These are phyloP conservation scores for Infundibulicybe gibba DNA, from an alignment of 768 basidiomycete species.

Conservation along the genomic window DNA sequence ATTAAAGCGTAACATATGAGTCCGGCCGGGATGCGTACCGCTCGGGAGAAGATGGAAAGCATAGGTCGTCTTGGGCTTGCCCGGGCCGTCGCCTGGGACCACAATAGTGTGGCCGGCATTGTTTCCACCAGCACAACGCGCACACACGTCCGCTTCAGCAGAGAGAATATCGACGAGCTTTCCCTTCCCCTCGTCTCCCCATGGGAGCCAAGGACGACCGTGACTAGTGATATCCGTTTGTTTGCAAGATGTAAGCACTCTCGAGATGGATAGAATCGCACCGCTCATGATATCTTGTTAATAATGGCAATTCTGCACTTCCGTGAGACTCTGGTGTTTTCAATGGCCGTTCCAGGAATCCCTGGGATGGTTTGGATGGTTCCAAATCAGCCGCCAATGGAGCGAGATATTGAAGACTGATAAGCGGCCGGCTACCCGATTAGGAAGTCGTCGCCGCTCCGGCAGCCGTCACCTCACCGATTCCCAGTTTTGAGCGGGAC, in stretches of 20 bases:
- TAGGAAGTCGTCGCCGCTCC: not conserved
- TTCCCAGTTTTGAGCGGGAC: constrained; percentile 2
- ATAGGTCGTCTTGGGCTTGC: constrained; percentile 76
- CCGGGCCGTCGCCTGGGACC: constrained; percentile 57
- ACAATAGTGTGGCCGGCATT: constrained; percentile 99
- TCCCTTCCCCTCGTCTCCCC: constrained; percentile 93
- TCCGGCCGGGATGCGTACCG: constrained; percentile 49
- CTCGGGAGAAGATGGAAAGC: constrained; percentile 95
- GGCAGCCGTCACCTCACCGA: not conserved
- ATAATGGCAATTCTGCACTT: not conserved
- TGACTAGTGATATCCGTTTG: constrained; percentile 28
- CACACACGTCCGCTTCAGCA: constrained; percentile 87
- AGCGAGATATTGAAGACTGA: not conserved
- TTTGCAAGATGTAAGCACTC: not conserved
- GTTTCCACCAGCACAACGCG: constrained; percentile 96
- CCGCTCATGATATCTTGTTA: constrained; percentile 26
- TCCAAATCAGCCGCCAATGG: constrained; percentile 1
- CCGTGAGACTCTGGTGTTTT: not conserved
- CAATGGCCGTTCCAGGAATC: not conserved
- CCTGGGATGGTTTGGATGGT: not conserved
- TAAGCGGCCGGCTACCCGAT: not conserved
- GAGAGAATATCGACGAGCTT: constrained; percentile 97
- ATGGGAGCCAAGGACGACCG: constrained; percentile 86
- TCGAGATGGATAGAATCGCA: constrained; percentile 12
- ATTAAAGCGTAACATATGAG: constrained; percentile 1